Conservation (phyloP, 2,329 filamentous ascomycete species). For the Ambrosiella xylebori region DNA sequence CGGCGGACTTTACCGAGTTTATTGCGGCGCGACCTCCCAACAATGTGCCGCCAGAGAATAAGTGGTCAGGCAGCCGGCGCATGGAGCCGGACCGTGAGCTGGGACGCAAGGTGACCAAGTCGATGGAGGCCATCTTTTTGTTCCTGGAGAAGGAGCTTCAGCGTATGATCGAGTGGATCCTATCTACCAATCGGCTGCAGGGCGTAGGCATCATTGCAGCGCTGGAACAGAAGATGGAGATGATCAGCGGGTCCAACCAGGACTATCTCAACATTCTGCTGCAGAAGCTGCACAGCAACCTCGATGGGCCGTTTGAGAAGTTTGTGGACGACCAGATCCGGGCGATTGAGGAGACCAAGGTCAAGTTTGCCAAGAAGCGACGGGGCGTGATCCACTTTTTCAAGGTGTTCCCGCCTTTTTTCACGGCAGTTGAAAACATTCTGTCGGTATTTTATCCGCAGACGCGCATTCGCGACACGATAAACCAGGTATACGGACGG, state of each 20-base stretch:
- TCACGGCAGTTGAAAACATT: constrained; percentile 70
- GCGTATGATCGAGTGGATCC: constrained; percentile 65
- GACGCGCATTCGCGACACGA: constrained; percentile 47
- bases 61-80: constrained; percentile 21
- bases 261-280: constrained; percentile 71
- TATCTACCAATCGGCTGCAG: constrained; percentile 66
- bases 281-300: constrained; percentile 58
- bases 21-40: constrained; percentile 32
- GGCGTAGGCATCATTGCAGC: constrained; percentile 71
- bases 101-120: constrained; percentile 65
- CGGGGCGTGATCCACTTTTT: constrained; percentile 95
- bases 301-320: constrained; percentile 63
- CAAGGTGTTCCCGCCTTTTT: constrained; percentile 78
- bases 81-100: constrained; percentile 81
- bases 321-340: constrained; percentile 92
- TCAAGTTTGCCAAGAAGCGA: constrained; percentile 87
- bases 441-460: constrained; percentile 40
- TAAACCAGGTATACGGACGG: constrained; percentile 75
- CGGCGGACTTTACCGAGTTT: constrained; percentile 66
- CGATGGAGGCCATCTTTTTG: constrained; percentile 76
- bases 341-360: constrained; percentile 93
- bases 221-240: constrained; percentile 60
- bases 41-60: constrained; percentile 13
- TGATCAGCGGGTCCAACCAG: constrained; percentile 79
- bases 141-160: constrained; percentile 69